Base-by-base conservation (phyloP, 2,329 filamentous ascomycete genomes). In the Xylariales sp. region DNA sequence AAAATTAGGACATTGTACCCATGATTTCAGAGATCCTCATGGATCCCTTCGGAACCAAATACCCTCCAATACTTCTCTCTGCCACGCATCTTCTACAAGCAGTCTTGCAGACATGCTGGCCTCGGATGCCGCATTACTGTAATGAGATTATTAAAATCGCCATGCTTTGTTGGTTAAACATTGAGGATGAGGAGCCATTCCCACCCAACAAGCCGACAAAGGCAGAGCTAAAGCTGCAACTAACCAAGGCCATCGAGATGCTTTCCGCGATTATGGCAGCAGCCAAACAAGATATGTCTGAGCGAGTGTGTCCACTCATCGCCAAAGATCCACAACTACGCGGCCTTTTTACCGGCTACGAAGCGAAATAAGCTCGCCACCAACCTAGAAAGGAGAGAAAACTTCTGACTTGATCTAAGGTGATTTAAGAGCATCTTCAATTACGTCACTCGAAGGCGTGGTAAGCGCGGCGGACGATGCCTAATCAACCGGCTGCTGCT, bases 401-500 rank as follows among this genome's bases (percentile, higher is more conserved):
- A 55, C 12, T 49, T 55, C n/a, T 36, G 9, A 57, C 39, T 65
- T 45, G 48, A 16, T 54, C 50, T 65, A 63, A 30, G 56, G 57
- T 16, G 64, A 67, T 53, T 55, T 59, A 30, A 45, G 36, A 18
- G 30, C 30, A 48, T 69, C 60, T 18, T 67, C 68, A 55, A 72
- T 73, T 12, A 64, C 69, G 46, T 71, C 73, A 57, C 74, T 76
- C 62, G 67, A 64, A 18, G 70, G 69, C 36, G 50, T 75, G 72
- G 49, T 63, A 56, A 50, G 48, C 23, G 34, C 67, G 49, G 45
- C 57, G 62, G 70, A 62, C 62, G 76, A 75, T 54, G 67, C 73
- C 81, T 81, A 87, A 70, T 87, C 86, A 60, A 88, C 84, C 53
- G 90, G 89, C 79, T 91, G 89, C 84, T 97, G 94, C 81, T 98